Evolutionary conservation across 495 filamentous ascomycete genomes (phyloP), one percentile per base, ranked within the genome.

Genomic region (Amniculicola lignicola): DNA sequence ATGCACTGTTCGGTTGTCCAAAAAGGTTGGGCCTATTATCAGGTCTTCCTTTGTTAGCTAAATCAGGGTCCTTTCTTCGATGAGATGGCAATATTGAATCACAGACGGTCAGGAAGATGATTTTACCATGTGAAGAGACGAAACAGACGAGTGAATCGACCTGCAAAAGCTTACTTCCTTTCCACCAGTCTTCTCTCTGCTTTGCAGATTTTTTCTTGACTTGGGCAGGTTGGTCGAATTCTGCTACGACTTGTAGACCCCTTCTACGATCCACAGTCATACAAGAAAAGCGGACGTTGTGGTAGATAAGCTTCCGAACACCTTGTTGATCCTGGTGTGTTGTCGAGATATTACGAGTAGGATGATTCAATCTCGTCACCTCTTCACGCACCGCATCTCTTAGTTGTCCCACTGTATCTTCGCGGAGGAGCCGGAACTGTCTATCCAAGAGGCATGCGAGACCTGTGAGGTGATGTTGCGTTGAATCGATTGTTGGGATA

Each of bases 401-500:
- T 1, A 88, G 71, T 57, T 79, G 79, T 3, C 84, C 83, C 1
- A 84, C 66, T 1, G 77, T 83, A 64, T 88, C 83, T 67, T 86
- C 82, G 10, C 84, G 73, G 5, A 87, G 68, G 2, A 89, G 74
- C 15, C 86, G 75, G 52, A 90, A 89, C 57, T 90, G 82, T 46
- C 81, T 71, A 62, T 91, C 86, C 0, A 91, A 66, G 1, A 87
- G 72, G 0, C 86, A 78, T 1, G 66, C 67, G 10, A 86, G 71
- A 5, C 84, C 85, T 10, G 68, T 56, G 1, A 80, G 54, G 65
- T 90, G 84, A 63, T 77, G 76, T 35, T 76, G 71, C 0, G 62
- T 47, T 5, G 78, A 67, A 57, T 86, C 74, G 2, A 68, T 77
- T 9, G 66, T 61, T 3, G 87, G 87, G 0, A 88, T 67, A 61